Percentiles rank a stretch among this genome's conserved stretches.
Evolutionary conservation across 2,329 filamentous ascomycete species (phyloP).

Genomic region (Trichoderma aggressivum): DNA sequence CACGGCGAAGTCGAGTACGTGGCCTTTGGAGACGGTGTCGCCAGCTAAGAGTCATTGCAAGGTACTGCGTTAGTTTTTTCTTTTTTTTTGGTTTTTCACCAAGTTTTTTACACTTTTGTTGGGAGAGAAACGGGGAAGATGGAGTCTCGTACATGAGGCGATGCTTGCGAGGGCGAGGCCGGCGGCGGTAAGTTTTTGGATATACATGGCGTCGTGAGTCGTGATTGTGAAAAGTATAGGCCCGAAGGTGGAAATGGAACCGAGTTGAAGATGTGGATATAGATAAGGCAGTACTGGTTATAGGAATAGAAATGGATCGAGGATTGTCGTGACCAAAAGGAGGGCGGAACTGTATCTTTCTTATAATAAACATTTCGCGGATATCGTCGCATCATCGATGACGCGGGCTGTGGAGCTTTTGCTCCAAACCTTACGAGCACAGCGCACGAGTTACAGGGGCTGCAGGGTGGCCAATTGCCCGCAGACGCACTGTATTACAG

Average conservation of each 20-base stretch:
- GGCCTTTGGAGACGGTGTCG: not conserved
- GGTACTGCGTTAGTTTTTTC: not conserved
- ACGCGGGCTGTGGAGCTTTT: not conserved
- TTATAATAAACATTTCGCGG: not conserved
- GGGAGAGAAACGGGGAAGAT: not conserved
- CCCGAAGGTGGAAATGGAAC: accelerated
- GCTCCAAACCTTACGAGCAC: not conserved
- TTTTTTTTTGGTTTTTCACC: too few species aligned
- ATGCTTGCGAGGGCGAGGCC: not conserved
- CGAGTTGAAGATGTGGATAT: not conserved
- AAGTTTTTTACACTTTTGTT: not conserved
- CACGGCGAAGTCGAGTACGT: constrained; percentile 1
- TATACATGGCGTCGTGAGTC: not conserved
- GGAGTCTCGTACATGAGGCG: not conserved
- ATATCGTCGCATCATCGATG: not conserved
- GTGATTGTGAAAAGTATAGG: not conserved
- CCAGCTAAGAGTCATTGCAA: not conserved
- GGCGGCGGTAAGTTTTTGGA: not conserved
- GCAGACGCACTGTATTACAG: not conserved
- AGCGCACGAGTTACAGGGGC: not conserved
- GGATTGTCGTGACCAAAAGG: not conserved
- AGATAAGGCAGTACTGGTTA: not conserved
- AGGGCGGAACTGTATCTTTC: not conserved
- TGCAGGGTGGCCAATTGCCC: not conserved
- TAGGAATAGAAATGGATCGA: not conserved